Base-by-base conservation (phyloP, 805 yeast species). In the Wickerhamiella galacta region DNA sequence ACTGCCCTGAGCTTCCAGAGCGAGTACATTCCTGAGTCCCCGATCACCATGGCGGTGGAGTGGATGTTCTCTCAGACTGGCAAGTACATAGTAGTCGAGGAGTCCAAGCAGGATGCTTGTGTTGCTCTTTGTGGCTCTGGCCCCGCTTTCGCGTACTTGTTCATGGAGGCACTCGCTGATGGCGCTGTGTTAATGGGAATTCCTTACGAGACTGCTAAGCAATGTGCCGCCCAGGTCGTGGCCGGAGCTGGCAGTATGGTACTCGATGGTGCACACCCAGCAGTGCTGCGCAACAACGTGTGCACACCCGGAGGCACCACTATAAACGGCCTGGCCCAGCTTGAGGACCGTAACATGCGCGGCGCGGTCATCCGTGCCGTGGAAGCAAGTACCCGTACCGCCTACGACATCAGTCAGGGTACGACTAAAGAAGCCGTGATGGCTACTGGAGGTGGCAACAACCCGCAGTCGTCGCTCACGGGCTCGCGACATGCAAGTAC, bases 251-350 rank as follows among this genome's bases (percentile, higher is more conserved):
- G 90, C 11, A 74, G 72, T 56, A 79, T 90, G 95, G 85, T 76
- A 1, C 68, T 75, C 41, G 69, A 71, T 43, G 83, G 81, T 3
- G 70, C 65, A 28, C 95, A 87, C 49, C 98, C 98, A 8, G 87
- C 90, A 14, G 81, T 69, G 9, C 66, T 90, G 52, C 80, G 80
- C 52, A 73, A 78, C 52, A 75, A 74, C 46, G 90, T 90, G 6
- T 83, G 95, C 52, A 90, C 98, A 0, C 98, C 98, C 16, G 98
- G 90, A 20, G 98, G 98, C 21, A 85, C 95, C 32, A 90, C 98
- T 3, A 90, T 90, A 52, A 93, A 93, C 7, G 98, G 98, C 0
- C 61, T 90, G 37, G 66, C 87, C 55, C 81, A 74, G 42, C 72
- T 90, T 76, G 98, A 90, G 60, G 94, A 82, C 44, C 72, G 71